Conservation (phyloP, 2,329 filamentous ascomycete genomes). For the Sclerotinia glacialis region DNA sequence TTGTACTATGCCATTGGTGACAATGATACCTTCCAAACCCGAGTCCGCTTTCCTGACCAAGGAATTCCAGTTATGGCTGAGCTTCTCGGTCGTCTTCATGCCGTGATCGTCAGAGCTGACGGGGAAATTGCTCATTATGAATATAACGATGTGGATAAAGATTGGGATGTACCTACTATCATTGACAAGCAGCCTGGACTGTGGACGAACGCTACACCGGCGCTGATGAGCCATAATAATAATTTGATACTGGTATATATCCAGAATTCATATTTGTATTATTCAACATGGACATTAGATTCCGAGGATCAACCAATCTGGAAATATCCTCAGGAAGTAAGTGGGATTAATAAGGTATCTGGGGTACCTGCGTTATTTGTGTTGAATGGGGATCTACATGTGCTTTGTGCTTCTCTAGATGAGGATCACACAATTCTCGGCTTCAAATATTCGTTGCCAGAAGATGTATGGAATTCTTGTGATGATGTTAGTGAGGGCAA, state of each 20-base stretch:
- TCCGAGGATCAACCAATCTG: slow-evolving; percentile 29
- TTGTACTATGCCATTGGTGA: slow-evolving; percentile 40
- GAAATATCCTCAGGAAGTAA: slow-evolving; percentile 31
- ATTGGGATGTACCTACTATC: slow-evolving; percentile 34
- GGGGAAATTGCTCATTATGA: slow-evolving; percentile 39
- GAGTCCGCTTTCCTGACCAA: slow-evolving; percentile 36
- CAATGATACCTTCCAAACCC: slow-evolving; percentile 35
- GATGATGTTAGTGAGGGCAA: slow-evolving; percentile 41
- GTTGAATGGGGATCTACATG: slow-evolving; percentile 38
- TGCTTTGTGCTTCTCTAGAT: slow-evolving; percentile 37
- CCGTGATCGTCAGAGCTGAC: slow-evolving; percentile 36
- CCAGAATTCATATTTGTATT: slow-evolving; percentile 35
- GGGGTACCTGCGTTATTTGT: slow-evolving; percentile 41
- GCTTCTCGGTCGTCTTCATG: slow-evolving; percentile 41
- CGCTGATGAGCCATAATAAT: slow-evolving; percentile 41
- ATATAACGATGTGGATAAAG: slow-evolving; percentile 38
- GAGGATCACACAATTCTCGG: slow-evolving; percentile 37
- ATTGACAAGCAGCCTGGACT: slow-evolving; percentile 33
- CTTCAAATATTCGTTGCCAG: slow-evolving; percentile 38
- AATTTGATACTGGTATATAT: slow-evolving; percentile 40
- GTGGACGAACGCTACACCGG: slow-evolving; percentile 35
- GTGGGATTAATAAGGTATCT: slow-evolving; percentile 32
- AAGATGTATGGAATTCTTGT: slow-evolving; percentile 37
- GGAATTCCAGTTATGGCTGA: slow-evolving; percentile 41
- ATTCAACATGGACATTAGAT: slow-evolving; percentile 34